Evolutionary conservation across 2,329 filamentous ascomycete species (phyloP).

Genomic region (Cadophora sp.): DNA sequence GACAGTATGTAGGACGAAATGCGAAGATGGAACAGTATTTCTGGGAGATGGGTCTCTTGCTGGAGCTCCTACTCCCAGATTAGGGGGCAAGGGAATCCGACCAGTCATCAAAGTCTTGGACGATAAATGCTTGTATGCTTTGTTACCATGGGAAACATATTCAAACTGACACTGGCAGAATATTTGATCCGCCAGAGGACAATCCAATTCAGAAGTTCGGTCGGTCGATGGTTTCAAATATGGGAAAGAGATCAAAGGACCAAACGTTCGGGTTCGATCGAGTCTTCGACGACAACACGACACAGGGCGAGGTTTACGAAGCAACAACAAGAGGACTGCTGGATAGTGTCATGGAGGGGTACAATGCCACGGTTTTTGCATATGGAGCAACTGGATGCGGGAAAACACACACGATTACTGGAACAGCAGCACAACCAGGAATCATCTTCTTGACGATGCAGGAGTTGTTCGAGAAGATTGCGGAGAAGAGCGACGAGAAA

Average conservation of each 20-base stretch:
- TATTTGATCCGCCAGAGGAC: conserved; percentile 97
- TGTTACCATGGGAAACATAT: not conserved
- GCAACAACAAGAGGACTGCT: conserved; percentile 87
- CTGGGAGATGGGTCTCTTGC: conserved; percentile 96
- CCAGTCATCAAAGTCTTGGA: conserved; percentile 96
- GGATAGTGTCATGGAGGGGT: conserved; percentile 94
- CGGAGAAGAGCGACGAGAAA: conserved; percentile 86
- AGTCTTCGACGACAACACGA: conserved; percentile 94
- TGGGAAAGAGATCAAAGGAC: conserved; percentile 93
- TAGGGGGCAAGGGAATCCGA: conserved; percentile 84
- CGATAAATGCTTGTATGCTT: conserved; percentile 87
- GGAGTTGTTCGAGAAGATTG: conserved; percentile 95
- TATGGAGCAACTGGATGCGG: conserved; percentile 98
- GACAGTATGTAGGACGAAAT: conserved; percentile 49
- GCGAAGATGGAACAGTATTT: conserved; percentile 87
- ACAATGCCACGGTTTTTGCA: conserved; percentile 98
- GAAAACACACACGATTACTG: conserved; percentile 97
- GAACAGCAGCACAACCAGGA: conserved; percentile 88
- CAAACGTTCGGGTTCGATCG: conserved; percentile 97
- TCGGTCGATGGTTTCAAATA: conserved; percentile 75
- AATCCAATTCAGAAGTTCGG: conserved; percentile 89
- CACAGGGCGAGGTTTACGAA: conserved; percentile 94
- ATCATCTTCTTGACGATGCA: conserved; percentile 99
- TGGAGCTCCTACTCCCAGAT: conserved; percentile 82
- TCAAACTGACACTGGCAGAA: conserved; percentile 57